Percentiles rank a stretch among this genome's conserved stretches.
Evolutionary conservation across 345 rosid genomes (phyloP).

Genomic region (Clausena lansium): DNA sequence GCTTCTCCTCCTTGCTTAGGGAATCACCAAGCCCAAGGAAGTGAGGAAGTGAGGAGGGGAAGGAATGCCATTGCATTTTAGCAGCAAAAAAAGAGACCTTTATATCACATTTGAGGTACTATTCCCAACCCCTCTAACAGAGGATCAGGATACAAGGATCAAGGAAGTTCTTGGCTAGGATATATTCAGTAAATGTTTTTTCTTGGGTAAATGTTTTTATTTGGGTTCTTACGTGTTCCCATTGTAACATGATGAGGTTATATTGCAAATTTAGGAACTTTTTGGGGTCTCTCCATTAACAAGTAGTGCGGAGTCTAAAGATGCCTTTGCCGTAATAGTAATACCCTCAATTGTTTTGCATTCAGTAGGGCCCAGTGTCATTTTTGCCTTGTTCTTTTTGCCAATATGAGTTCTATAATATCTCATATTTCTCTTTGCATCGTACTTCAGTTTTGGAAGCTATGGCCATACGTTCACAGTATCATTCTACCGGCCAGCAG

Average conservation of each 20-base stretch:
- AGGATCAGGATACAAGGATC: slow-evolving; percentile 82
- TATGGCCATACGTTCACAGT: background rate
- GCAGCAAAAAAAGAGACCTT: slow-evolving; percentile 85
- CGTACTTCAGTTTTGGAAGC: background rate
- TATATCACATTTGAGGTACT: slow-evolving; percentile 84
- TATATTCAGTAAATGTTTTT: slow-evolving; percentile 1
- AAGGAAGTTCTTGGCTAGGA: slow-evolving; percentile 61
- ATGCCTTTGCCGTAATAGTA: background rate
- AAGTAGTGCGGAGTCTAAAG: slow-evolving; percentile 4
- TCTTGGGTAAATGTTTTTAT: slow-evolving; percentile 11
- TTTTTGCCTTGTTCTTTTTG: too few species aligned
- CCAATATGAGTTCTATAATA: background rate
- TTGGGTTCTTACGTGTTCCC: slow-evolving; percentile 20
- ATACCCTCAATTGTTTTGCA: slow-evolving; percentile 8
- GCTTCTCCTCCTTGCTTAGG: slow-evolving; percentile 38
- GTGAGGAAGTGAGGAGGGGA: slow-evolving; percentile 87
- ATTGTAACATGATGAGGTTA: slow-evolving; percentile 20
- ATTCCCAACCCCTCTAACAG: slow-evolving; percentile 73
- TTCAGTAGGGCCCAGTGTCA: background rate
- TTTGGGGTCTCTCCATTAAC: background rate
- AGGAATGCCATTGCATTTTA: slow-evolving; percentile 92
- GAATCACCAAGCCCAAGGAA: slow-evolving; percentile 87
- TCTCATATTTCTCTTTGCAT: background rate
- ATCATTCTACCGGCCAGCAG: too few species aligned
- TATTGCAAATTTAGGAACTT: slow-evolving; percentile 18